Conservation (phyloP, 306 rosid species). For the Quercus ilex region DNA sequence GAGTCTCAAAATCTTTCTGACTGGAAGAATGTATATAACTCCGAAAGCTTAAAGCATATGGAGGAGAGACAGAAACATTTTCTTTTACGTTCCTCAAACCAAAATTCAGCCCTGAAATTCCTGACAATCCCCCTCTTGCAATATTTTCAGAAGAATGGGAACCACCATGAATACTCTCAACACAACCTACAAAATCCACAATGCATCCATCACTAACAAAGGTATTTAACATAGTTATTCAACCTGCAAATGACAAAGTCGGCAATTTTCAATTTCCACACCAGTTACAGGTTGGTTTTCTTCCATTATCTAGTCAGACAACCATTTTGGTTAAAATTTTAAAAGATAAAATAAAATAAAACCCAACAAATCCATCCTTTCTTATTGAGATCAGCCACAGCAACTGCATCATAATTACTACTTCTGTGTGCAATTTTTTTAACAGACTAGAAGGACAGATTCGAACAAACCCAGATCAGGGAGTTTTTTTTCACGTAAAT, state of each 20-base stretch:
- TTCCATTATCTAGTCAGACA: background rate
- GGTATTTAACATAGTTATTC: background rate
- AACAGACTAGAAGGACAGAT: background rate
- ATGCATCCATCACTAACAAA: background rate
- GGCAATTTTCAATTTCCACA: background rate
- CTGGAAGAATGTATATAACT: slow-evolving; percentile 24
- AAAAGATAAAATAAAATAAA: no score
- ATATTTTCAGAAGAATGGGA: slow-evolving; percentile 14
- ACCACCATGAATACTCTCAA: slow-evolving; percentile 3
- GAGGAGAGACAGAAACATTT: slow-evolving; percentile 13
- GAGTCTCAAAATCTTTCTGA: slow-evolving; percentile 30
- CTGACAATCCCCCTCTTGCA: slow-evolving; percentile 27
- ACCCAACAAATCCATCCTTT: background rate
- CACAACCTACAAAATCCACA: slow-evolving; percentile 4
- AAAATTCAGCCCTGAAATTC: slow-evolving; percentile 22
- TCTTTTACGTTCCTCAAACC: background rate
- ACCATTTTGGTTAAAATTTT: background rate
- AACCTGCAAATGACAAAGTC: background rate
- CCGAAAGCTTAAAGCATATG: slow-evolving; percentile 19
- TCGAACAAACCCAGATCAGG: background rate
- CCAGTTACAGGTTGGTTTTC: background rate
- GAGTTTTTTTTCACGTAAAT: background rate
- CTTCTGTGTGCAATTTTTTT: background rate
- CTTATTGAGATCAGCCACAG: background rate
- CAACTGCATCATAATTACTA: background rate